Evolutionary conservation across 2,329 filamentous ascomycete genomes (phyloP), one percentile per base, ranked within the genome.

Genomic region (Calycina marina): DNA sequence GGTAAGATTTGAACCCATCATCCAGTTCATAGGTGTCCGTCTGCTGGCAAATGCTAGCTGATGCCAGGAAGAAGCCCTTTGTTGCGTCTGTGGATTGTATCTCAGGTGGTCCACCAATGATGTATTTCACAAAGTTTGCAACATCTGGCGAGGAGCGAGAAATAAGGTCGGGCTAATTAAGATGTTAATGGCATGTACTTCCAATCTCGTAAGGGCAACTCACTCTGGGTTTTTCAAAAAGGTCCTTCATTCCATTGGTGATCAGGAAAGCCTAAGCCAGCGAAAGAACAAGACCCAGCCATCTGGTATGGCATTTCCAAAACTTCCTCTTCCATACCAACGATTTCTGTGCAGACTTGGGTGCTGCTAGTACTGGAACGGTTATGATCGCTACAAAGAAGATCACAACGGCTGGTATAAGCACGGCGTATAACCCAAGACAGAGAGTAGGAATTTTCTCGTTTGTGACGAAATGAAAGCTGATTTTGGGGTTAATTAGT

Each of bases 271-370:
- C 69, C 2, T 71, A 63, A 2, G 76, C 72, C 6, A 84, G 61
- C 3, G 80, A 72, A 12, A 93, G 62, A 1, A 65, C 81, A 3
- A 93, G 65, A 0, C 86, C 86, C 47, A 93, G 72, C 72, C 78
- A 83, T 37, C 82, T 85, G 2, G 73, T 74, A 51, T 94, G 84
- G 53, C 82, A 74, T 55, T 94, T 86, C 85, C 88, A 94, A 1
- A 93, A 54, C 58, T 90, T 93, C 42, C 82, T 69, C 51, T 70
- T 72, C 75, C 82, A 85, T 27, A 86, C 63, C 33, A 82, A 57
- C 4, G 65, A 55, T 41, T 65, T 66, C 2, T 80, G 72, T 0
- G 77, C 75, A 13, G 67, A 64, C 25, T 62, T 62, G 11, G 70
- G 67, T 1, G 77, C 73, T 1, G 74, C 76, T 4, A 70, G 66